Evolutionary conservation across 441 rosid genomes (phyloP).

Genomic region (Erysimum pusillum): DNA sequence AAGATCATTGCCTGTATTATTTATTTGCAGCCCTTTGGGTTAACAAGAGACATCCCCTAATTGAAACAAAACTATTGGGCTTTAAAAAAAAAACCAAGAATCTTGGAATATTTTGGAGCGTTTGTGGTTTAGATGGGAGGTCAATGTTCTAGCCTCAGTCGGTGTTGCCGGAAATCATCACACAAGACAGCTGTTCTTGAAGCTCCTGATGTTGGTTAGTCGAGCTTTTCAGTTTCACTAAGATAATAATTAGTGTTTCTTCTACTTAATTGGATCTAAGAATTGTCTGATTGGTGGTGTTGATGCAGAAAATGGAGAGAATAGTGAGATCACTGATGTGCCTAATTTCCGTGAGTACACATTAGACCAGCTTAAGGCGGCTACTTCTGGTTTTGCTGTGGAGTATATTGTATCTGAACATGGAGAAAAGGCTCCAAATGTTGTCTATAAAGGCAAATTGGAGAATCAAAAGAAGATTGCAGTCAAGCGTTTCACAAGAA

Average conservation of each 20-base stretch:
- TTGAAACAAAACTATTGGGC: neutral
- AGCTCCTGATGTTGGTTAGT: conserved; percentile 71
- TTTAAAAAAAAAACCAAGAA: neutral
- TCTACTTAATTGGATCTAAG: conserved; percentile 21
- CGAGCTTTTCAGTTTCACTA: neutral
- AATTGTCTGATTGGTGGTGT: conserved; percentile 15
- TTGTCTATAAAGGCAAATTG: conserved; percentile 70
- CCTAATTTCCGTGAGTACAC: conserved; percentile 70
- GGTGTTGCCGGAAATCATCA: conserved; percentile 73
- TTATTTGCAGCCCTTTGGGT: conserved; percentile 33
- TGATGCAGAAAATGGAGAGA: conserved; percentile 66
- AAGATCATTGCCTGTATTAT: conserved; percentile 10
- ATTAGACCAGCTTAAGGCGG: conserved; percentile 62
- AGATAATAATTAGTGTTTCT: neutral
- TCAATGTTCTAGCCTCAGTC: conserved; percentile 64
- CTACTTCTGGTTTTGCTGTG: conserved; percentile 71
- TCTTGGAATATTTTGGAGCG: conserved; percentile 5
- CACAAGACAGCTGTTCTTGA: conserved; percentile 71
- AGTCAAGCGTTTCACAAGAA: conserved; percentile 66
- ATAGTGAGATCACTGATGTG: conserved; percentile 55
- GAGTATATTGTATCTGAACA: conserved; percentile 74
- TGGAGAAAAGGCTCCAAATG: conserved; percentile 72
- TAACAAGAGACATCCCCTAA: conserved; percentile 10
- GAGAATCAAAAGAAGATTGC: conserved; percentile 67
- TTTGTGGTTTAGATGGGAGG: conserved; percentile 66